Base-by-base conservation (phyloP, 2,329 filamentous ascomycete genomes). In the Cordyceps sp. region DNA sequence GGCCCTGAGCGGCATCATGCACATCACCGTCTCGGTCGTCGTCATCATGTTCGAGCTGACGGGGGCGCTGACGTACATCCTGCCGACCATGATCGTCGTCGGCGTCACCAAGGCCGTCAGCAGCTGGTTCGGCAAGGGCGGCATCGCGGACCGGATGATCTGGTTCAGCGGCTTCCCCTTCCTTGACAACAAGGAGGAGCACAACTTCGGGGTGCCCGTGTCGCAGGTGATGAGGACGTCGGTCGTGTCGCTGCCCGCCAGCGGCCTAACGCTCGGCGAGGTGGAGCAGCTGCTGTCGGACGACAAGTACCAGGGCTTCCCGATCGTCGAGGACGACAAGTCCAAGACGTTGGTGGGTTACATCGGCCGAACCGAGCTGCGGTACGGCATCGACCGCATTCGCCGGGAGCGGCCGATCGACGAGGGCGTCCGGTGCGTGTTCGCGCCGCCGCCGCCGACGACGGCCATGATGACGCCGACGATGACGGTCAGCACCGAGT, bases 1-100 rank as follows among this genome's bases (percentile, higher is more conserved):
- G 2, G 83, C 90, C 0, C 64, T 98, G 17, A 88, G 81, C 51
- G 90, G 90, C 9, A 94, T 96, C 48, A 98, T 96, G 88, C 90
- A 96, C 54, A 81, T 98, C 39, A 94, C 88, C 0, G 76, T 98
- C 13, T 92, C 86, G 0, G 85, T 98, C 9, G 88, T 94, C 3
- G 90, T 98, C 46, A 98, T 98, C 54, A 96, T 98, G 90, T 96
- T 96, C 48, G 90, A 98, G 55, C 68, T 98, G 30, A 98, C 90
- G 0, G 90, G 90, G n/a, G 90, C 90, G 6, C 61, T 96, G 37
- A 93, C 86, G 2, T 98, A 98, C 49, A 96, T 98, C 41, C 61
- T 98, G 19, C 90, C 90, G 0, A 96, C 88, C 12, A 98, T 98
- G 90, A 94, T 98, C 44, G 90, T 96, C 1, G 90, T 96, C 3